Percentiles rank a stretch among this genome's conserved stretches.
phyloP scores from a whole-genome alignment of 2,329 filamentous ascomycete genomes.

The Epichloe sp. region DNA sequence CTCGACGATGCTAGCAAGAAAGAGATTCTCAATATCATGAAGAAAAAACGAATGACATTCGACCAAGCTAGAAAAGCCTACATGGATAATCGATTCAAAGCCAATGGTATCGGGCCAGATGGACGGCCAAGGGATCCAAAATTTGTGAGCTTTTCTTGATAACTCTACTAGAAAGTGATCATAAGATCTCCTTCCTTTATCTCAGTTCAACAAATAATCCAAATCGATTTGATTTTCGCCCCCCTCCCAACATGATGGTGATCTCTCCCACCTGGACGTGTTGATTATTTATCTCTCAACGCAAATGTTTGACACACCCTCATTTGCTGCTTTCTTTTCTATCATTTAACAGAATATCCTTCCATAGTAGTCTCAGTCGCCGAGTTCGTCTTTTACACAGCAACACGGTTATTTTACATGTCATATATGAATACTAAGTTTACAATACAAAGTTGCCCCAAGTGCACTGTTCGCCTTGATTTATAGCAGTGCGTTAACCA shows the following conservation, averaged over 20 bases:
- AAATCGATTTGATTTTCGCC: not conserved
- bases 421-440: too few relatives aligned
- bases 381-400: not conserved
- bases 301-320: not conserved
- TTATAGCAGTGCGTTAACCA: too few relatives aligned
- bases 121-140: constrained; percentile 83
- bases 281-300: not conserved
- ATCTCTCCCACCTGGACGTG: not conserved
- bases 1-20: constrained; percentile 69
- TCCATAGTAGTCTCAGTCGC: not conserved
- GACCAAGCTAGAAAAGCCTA: constrained; percentile 82
- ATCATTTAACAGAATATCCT: too few relatives aligned
- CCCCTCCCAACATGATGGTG: too few relatives aligned
- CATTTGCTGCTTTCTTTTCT: not conserved
- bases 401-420: not conserved
- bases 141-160: constrained; percentile 69
- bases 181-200: not conserved
- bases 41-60: constrained; percentile 66
- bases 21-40: constrained; percentile 85
- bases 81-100: constrained; percentile 75
- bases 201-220: not conserved
- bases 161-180: not conserved
- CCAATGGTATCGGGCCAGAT: constrained; percentile 78
- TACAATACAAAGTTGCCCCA: too few relatives aligned
- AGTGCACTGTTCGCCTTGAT: too few relatives aligned